Evolutionary conservation across 2,329 filamentous ascomycete species (phyloP), one percentile per base, ranked within the genome.

Genomic region (Ophiostoma sp.): DNA sequence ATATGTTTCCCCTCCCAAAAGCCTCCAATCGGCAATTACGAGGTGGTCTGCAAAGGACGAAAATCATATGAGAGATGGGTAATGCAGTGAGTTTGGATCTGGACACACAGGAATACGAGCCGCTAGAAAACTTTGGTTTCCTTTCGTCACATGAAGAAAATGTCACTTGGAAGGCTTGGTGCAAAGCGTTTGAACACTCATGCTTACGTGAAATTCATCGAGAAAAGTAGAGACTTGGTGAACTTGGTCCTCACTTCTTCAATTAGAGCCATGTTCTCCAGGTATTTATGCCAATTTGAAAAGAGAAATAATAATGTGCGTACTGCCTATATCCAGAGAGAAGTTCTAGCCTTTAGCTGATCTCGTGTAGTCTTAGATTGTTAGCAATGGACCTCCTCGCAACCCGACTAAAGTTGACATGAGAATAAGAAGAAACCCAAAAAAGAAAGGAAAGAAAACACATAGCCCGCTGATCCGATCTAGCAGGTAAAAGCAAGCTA

Each of bases 11-110:
- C 39, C 45, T 19, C 48, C 3, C 31, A 28, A 61, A 17, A 4
- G 28, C 50, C 28, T 71, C 59, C 39, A 71, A 64, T 64, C 70
- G 57, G 70, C 59, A 50, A 36, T 61, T 63, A n/a, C n/a, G 2
- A 39, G 25, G 25, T 25, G 55, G 25, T 48, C 55, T 63, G 68
- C 33, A 70, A 55, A n/a, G 33, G n/a, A 19, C 12, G 36, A 25
- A 70, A n/a, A 57, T 59, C 50, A 70, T 70, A 70, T 59, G 68
- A 70, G 50, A 31, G 31, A 59, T 12, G 6, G 3, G 9, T 15
- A 59, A 70, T 70, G 68, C 68, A 70, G 68, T 70, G 50, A 45
- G 25, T 22, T 12, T 19, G 1, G 48, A 25, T 28, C n/a, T 15
- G 31, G 66, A 11, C 66, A 39, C 48, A 31, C 66, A 28, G 9